phyloP scores from a whole-genome alignment of 2,329 filamentous ascomycete genomes.

The Cucurbitaria berberidis region DNA sequence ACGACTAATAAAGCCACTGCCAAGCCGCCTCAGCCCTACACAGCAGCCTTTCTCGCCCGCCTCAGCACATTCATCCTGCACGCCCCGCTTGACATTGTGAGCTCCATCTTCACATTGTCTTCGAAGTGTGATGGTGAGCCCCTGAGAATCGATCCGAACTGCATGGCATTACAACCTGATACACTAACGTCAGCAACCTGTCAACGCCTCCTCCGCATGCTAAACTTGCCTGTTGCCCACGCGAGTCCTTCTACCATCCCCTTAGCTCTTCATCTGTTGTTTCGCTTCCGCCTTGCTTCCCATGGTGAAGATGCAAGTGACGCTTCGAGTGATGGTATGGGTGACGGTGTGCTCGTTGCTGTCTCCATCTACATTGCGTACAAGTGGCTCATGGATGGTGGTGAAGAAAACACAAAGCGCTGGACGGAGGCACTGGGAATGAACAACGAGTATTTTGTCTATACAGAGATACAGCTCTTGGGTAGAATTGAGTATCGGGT shows the following conservation, averaged over 20 bases:
- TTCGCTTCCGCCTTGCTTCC: neutral
- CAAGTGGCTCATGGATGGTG: neutral
- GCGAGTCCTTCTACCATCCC: slow-evolving; percentile 2
- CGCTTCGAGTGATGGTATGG: neutral
- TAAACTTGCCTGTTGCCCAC: neutral
- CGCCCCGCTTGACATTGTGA: neutral
- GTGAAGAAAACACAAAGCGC: neutral
- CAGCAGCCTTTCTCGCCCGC: slow-evolving; percentile 2
- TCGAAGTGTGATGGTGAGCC: neutral
- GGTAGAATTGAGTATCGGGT: neutral
- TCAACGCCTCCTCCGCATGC: neutral
- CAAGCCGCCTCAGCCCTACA: neutral
- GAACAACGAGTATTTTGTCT: neutral
- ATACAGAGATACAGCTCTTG: neutral
- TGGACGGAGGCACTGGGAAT: neutral
- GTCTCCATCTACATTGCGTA: neutral
- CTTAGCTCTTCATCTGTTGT: neutral
- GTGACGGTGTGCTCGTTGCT: neutral
- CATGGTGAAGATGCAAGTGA: neutral
- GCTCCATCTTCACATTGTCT: neutral
- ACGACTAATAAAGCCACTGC: neutral
- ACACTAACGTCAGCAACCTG: neutral
- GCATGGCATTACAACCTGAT: neutral
- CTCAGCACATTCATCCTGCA: slow-evolving; percentile 5
- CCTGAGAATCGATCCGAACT: neutral